Evolutionary conservation across 805 yeast genomes (phyloP), one percentile per base, ranked within the genome.

Genomic region (Spathaspora girioi): DNA sequence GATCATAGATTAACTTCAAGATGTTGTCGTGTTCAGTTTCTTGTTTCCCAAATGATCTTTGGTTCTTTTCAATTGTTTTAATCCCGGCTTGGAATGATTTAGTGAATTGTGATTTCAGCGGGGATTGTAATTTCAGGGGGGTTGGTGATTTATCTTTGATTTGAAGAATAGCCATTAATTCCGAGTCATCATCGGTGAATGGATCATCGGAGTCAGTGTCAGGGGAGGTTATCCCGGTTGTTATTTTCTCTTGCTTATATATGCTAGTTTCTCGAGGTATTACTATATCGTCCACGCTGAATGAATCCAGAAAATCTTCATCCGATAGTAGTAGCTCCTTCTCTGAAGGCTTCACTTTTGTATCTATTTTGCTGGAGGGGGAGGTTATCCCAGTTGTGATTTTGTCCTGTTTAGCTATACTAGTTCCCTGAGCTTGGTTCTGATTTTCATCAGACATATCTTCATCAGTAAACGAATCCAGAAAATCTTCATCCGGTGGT

Each of bases 1-100:
- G 85, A 77, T 18, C 78, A 45, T 40, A 47, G 15, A 45, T 46
- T 26, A 49, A 29, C 15, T 45, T 51, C 18, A 45, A 35, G 15
- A 47, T 18, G 18, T 26, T n/a, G 18, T 45, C 47, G 11, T 45
- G n/a, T n/a, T n/a, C 47, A 11, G 26, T 23, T 3, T 43, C 26
- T 27, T 47, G 40, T 46, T 45, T n/a, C n/a, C n/a, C 20, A 9
- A 11, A 15, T 9, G 48, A 23, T 20, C 38, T 12, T 19, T 52
- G 49, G 5, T 45, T 11, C 45, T 55, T 19, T 42, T 58, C 57
- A 45, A 55, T 45, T 26, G 47, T 45, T 19, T 47, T 51, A 8
- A 58, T 50, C 12, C 54, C 59, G 10, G 51, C 54, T 43, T 51
- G 54, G 17, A 56, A 55, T 18, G 52, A 47, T 44, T 51, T 49